phyloP scores from a whole-genome alignment of 345 rosid genomes.

The Rhizophora apiculata region DNA sequence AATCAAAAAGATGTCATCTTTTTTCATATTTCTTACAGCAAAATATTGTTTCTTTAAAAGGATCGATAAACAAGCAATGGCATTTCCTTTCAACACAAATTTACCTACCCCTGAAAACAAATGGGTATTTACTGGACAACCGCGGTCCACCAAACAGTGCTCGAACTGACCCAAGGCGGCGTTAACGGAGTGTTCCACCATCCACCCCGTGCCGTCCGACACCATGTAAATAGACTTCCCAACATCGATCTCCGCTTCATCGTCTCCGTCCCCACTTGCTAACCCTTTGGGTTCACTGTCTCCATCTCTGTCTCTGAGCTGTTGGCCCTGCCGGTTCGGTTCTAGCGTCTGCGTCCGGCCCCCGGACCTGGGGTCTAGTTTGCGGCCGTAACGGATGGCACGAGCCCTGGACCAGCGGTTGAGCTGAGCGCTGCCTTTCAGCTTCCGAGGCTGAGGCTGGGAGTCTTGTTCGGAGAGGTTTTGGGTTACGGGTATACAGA shows the following conservation, averaged over 20 bases:
- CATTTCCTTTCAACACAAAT: too few relatives aligned
- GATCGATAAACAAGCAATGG: too few relatives aligned
- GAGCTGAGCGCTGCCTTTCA: conserved; percentile 65
- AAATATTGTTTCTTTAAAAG: background rate
- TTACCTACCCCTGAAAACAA: conserved; percentile 81
- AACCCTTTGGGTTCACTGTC: background rate
- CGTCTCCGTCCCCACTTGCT: conserved; percentile 20
- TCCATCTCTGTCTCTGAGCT: conserved; percentile 25
- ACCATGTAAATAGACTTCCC: conserved; percentile 78
- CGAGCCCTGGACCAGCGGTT: conserved; percentile 91
- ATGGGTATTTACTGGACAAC: conserved; percentile 84
- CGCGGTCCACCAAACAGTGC: conserved; percentile 80
- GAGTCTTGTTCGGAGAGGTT: conserved; percentile 29
- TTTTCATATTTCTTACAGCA: background rate
- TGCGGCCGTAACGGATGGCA: conserved; percentile 58
- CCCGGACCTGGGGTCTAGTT: conserved; percentile 49
- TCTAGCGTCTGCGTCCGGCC: conserved; percentile 20
- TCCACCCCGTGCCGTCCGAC: conserved; percentile 98
- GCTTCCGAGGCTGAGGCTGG: conserved; percentile 39
- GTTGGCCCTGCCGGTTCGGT: conserved; percentile 8
- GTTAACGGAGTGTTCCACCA: conserved; percentile 78
- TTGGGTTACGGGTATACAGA: conserved; percentile 2
- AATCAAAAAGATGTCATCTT: too few relatives aligned
- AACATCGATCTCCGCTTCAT: conserved; percentile 24
- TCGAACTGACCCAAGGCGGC: conserved; percentile 95